Conservation (phyloP, 192 early-diverging fungal species). For the Geosiphon pyriformis region DNA sequence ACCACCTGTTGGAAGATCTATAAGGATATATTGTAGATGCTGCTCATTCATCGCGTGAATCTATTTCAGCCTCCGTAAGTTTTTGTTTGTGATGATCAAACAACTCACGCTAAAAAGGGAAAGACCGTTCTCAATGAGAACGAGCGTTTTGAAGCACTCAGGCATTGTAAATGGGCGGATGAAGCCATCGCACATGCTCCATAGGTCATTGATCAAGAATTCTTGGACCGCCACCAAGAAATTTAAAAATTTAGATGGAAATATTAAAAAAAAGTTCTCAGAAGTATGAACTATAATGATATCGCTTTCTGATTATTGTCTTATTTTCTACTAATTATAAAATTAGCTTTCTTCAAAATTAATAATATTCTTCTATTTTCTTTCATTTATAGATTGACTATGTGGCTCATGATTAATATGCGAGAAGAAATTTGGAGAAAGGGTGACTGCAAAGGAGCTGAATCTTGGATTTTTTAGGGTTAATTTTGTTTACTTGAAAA, state of each 20-base stretch:
- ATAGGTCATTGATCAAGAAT: conserved; percentile 71
- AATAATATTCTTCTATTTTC: no score
- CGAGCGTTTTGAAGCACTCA: conserved; percentile 73
- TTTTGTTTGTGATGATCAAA: conserved; percentile 64
- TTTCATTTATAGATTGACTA: conserved; percentile 58
- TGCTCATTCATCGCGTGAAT: conserved; percentile 82
- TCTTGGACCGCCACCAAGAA: conserved; percentile 61
- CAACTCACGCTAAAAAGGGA: conserved; percentile 71
- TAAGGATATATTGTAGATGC: conserved; percentile 81
- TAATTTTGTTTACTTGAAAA: background rate
- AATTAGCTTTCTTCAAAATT: no score
- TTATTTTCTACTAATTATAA: no score
- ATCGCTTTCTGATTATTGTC: no score
- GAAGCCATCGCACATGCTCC: conserved; percentile 72
- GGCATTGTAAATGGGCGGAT: conserved; percentile 83
- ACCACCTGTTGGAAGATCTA: conserved; percentile 61
- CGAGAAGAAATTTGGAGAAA: conserved; percentile 78
- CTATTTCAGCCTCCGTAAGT: no score
- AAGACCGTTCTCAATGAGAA: conserved; percentile 74
- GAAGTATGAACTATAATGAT: no score
- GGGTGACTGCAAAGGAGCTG: conserved; percentile 73
- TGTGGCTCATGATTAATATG: conserved; percentile 78
- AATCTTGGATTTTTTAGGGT: conserved; percentile 78
- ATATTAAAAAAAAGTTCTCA: no score
- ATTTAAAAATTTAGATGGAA: background rate